Percentiles rank a stretch among this genome's conserved stretches.
phyloP scores from a whole-genome alignment of 2,329 filamentous ascomycete species.

The Alternaria hordeiaustralica region DNA sequence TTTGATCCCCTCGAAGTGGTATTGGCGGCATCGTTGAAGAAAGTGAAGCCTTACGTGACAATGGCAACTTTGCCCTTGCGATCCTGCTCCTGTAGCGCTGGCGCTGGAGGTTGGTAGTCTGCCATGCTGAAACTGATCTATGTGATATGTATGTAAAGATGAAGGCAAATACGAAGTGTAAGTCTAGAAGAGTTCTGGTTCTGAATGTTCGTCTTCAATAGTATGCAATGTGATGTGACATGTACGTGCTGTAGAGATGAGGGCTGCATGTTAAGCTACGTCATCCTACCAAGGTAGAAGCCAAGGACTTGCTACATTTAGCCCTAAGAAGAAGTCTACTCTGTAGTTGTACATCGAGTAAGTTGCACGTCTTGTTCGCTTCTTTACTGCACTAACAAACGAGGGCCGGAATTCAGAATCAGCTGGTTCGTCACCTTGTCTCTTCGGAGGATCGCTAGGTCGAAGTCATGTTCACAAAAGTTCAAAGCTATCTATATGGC shows the following conservation, averaged over 20 bases:
- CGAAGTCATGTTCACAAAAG: no score
- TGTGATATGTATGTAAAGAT: background rate
- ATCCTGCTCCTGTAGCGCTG: conserved; percentile 34
- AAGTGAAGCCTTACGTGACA: conserved; percentile 33
- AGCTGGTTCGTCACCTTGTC: background rate
- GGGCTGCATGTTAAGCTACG: background rate
- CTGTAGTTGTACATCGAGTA: background rate
- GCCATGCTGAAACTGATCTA: conserved; percentile 16
- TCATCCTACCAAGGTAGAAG: background rate
- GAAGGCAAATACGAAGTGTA: background rate
- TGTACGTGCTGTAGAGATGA: background rate
- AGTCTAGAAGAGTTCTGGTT: background rate
- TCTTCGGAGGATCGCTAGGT: background rate
- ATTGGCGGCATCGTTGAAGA: background rate
- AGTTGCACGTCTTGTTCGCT: background rate
- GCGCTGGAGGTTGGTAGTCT: conserved; percentile 28
- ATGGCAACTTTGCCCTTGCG: conserved; percentile 38
- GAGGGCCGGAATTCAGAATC: no score
- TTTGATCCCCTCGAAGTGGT: rapidly evolving
- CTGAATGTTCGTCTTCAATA: background rate
- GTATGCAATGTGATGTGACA: background rate
- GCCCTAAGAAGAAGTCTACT: background rate
- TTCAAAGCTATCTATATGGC: no score
- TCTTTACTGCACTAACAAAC: background rate
- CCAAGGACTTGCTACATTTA: background rate